Percentiles rank a stretch among this genome's conserved stretches.
These are phyloP conservation scores for Phytophthora aleatoria DNA, from an alignment of 352 stramenopile genomes.

Conservation along the genomic window DNA sequence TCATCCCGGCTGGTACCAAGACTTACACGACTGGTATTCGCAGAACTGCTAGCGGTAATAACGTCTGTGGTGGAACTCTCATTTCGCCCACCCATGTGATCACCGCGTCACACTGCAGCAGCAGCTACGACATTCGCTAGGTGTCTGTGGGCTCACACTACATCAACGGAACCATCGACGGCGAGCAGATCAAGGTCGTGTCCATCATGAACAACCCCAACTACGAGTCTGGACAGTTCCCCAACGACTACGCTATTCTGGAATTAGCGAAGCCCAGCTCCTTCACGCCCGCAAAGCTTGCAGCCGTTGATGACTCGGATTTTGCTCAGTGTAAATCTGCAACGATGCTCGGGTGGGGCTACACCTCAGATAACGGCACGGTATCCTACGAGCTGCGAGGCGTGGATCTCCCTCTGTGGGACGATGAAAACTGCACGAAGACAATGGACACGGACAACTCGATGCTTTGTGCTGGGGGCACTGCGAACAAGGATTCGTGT, in stretches of 20 bases:
- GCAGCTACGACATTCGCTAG: constrained; percentile 24
- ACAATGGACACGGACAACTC: constrained; percentile 18
- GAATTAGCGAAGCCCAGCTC: constrained; percentile 39
- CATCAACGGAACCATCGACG: constrained; percentile 16
- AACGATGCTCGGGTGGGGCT: constrained; percentile 40
- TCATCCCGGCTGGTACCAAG: constrained; percentile 21
- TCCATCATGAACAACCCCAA: constrained; percentile 28
- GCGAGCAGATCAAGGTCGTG: constrained; percentile 36
- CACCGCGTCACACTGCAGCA: constrained; percentile 23
- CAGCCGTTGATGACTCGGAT: constrained; percentile 21
- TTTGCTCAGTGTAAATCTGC: constrained; percentile 28
- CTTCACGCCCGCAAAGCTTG: constrained; percentile 37
- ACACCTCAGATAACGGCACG: constrained; percentile 25
- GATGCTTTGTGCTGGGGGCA: constrained; percentile 59
- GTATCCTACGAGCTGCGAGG: constrained; percentile 38
- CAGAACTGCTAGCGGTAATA: constrained; percentile 5
- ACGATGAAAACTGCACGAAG: constrained; percentile 37
- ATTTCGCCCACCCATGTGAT: constrained; percentile 22
- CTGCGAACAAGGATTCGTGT: constrained; percentile 44
- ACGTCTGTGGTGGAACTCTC: constrained; percentile 22
- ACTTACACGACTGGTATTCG: constrained; percentile 28
- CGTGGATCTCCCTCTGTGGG: constrained; percentile 40
- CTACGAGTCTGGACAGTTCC: constrained; percentile 14
- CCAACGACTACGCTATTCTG: constrained; percentile 42
- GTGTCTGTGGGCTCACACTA: constrained; percentile 33